Conservation (phyloP, 2,329 filamentous ascomycete genomes). For the Torrubiella hemipterigena region DNA sequence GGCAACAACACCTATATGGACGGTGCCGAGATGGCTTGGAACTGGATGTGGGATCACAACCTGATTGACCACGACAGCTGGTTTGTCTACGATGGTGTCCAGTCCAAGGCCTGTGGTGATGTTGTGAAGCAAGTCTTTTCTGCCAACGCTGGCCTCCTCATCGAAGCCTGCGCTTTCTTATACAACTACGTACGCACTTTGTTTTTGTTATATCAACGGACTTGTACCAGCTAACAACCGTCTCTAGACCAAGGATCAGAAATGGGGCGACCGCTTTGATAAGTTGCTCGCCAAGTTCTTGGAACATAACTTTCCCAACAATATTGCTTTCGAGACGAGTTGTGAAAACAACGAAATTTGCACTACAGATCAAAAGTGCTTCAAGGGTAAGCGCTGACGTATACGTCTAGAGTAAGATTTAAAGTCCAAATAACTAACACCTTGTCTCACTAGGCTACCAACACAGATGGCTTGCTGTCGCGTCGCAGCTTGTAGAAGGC, state of each 20-base stretch:
- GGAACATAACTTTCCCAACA: slow-evolving; percentile 41
- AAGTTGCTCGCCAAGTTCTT: slow-evolving; percentile 39
- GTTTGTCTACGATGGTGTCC: slow-evolving; percentile 46
- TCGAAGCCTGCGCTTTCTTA: slow-evolving; percentile 45
- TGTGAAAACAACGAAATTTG: slow-evolving; percentile 51
- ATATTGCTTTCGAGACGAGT: slow-evolving; percentile 51
- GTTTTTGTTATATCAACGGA: no score
- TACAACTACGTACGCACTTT: slow-evolving; percentile 33
- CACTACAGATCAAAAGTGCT: slow-evolving; percentile 59
- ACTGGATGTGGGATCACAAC: slow-evolving; percentile 39
- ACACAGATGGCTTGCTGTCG: slow-evolving; percentile 50
- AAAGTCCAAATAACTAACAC: no score
- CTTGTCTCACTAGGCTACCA: slow-evolving; percentile 40
- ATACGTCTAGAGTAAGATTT: no score
- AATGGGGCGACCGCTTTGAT: slow-evolving; percentile 45
- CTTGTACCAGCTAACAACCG: neutral
- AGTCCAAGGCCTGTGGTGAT: slow-evolving; percentile 37
- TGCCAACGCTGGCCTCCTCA: slow-evolving; percentile 40
- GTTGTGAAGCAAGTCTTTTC: slow-evolving; percentile 42
- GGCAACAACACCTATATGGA: slow-evolving; percentile 42
- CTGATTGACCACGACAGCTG: slow-evolving; percentile 41
- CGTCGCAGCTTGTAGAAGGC: slow-evolving; percentile 50
- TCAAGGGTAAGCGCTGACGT: slow-evolving; percentile 40
- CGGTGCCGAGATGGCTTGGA: slow-evolving; percentile 42
- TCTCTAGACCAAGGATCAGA: slow-evolving; percentile 35